phyloP scores from a whole-genome alignment of 2,329 filamentous ascomycete species.

The Alternaria viburni region DNA sequence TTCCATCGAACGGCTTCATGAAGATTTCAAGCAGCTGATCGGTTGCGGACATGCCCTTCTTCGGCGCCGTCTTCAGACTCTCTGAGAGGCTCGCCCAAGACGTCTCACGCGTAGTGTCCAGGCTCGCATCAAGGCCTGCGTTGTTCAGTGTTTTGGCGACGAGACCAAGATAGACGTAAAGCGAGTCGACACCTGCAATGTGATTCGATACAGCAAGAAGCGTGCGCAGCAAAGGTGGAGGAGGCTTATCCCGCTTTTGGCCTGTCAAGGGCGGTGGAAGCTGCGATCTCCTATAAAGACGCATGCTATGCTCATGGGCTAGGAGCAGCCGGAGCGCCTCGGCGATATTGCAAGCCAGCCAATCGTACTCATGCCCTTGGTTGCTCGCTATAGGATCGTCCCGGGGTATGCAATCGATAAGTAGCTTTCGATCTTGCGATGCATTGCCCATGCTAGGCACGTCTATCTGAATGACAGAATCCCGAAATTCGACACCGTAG shows the following conservation, averaged over 20 bases:
- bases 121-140: conserved; percentile 39
- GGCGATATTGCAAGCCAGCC: conserved; percentile 69
- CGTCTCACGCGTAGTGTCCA: conserved; percentile 33
- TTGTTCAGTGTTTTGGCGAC: conserved; percentile 28
- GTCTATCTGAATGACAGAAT: conserved; percentile 47
- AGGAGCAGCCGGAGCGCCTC: conserved; percentile 77
- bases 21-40: conserved; percentile 42
- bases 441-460: conserved; percentile 19
- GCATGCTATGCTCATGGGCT: conserved; percentile 78
- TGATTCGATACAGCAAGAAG: conserved; percentile 63
- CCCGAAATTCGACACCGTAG: conserved; percentile 71
- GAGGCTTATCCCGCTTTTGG: conserved; percentile 56
- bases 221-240: conserved; percentile 66
- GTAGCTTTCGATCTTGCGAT: conserved; percentile 62
- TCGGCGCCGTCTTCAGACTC: conserved; percentile 34
- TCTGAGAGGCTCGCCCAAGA: conserved; percentile 37
- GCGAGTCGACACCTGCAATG: conserved; percentile 42
- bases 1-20: conserved; percentile 38
- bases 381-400: conserved; percentile 51
- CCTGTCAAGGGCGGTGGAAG: conserved; percentile 64
- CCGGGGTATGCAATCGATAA: conserved; percentile 71
- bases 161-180: conserved; percentile 43
- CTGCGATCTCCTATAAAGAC: conserved; percentile 71
- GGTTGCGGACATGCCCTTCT: conserved; percentile 35
- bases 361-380: conserved; percentile 40